phyloP scores from a whole-genome alignment of 352 stramenopile genomes.

The Plasmopara viticola region DNA sequence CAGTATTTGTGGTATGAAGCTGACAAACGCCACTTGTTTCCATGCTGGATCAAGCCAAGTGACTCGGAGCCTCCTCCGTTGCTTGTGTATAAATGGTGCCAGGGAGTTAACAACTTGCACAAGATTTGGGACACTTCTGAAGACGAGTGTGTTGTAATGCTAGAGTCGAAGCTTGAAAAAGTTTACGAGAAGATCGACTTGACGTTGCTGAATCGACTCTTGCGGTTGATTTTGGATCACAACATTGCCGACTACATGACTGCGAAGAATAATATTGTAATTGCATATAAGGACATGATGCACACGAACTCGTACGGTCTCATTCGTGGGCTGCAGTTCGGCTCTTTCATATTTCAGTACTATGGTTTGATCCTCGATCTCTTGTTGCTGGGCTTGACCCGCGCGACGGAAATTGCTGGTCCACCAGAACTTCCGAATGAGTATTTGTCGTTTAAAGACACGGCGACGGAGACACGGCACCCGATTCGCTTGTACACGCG shows the following conservation, averaged over 20 bases:
- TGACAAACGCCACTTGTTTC: conserved; percentile 99
- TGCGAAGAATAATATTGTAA: conserved; percentile 99
- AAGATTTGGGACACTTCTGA: conserved; percentile 97
- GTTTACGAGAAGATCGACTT: conserved; percentile 99
- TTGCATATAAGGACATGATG: conserved; percentile 99
- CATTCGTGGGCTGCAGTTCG: conserved; percentile 97
- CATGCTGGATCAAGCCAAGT: conserved; percentile 99
- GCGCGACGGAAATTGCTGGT: conserved; percentile 97
- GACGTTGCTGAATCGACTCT: conserved; percentile 96
- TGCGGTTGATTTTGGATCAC: conserved; percentile 99
- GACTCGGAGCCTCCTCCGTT: conserved; percentile 98
- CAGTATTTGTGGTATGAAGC: conserved; percentile 99
- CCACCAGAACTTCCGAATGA: conserved; percentile 97
- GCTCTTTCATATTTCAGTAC: conserved; percentile 97
- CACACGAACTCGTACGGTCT: conserved; percentile 99
- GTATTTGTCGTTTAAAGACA: conserved; percentile 98
- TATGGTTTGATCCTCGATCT: conserved; percentile 99
- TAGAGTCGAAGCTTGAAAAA: conserved; percentile 98
- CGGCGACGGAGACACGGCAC: conserved; percentile 94
- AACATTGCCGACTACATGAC: conserved; percentile 99
- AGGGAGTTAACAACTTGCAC: conserved; percentile 99
- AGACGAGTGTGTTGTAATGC: conserved; percentile 98
- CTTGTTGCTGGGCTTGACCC: conserved; percentile 95
- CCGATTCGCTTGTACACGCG: conserved; percentile 99
- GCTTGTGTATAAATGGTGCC: conserved; percentile 99